phyloP scores from a whole-genome alignment of 2,329 filamentous ascomycete species.

The Blastomyces percursus region DNA sequence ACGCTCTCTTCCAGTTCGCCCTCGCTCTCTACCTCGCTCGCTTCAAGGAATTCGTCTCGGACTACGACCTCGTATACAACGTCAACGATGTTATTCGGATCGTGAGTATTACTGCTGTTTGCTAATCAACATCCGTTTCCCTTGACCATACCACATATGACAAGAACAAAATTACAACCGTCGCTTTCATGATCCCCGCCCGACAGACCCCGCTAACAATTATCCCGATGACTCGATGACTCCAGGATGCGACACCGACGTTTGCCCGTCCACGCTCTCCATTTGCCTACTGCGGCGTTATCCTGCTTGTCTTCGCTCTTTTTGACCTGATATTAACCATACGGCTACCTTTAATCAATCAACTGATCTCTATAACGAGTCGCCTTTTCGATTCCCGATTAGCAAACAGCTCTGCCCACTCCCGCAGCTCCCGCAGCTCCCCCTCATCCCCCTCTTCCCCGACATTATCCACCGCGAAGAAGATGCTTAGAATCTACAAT shows the following conservation, averaged over 20 bases:
- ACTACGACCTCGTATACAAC: constrained; percentile 70
- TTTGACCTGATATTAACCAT: constrained; percentile 54
- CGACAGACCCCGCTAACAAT: not conserved
- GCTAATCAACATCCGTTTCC: not conserved
- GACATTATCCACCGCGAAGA: constrained; percentile 5
- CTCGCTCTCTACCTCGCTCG: constrained; percentile 75
- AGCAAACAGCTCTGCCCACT: not conserved
- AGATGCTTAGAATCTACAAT: constrained; percentile 14
- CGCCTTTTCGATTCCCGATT: constrained; percentile 15
- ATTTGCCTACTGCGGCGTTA: constrained; percentile 55
- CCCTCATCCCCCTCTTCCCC: not conserved
- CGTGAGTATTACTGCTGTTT: constrained; percentile 36
- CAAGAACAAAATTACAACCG: not conserved
- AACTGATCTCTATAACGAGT: constrained; percentile 48
- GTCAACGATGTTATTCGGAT: constrained; percentile 75
- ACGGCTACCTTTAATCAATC: constrained; percentile 50
- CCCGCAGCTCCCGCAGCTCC: not conserved
- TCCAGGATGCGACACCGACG: constrained; percentile 45
- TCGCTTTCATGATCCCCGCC: not conserved
- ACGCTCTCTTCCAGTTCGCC: constrained; percentile 76
- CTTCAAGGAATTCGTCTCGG: constrained; percentile 58
- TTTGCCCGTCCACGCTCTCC: constrained; percentile 60
- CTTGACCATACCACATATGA: not conserved
- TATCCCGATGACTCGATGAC: not conserved
- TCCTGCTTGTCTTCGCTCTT: constrained; percentile 55